Conservation (phyloP, 768 basidiomycete genomes). For the Mycena polygramma region DNA sequence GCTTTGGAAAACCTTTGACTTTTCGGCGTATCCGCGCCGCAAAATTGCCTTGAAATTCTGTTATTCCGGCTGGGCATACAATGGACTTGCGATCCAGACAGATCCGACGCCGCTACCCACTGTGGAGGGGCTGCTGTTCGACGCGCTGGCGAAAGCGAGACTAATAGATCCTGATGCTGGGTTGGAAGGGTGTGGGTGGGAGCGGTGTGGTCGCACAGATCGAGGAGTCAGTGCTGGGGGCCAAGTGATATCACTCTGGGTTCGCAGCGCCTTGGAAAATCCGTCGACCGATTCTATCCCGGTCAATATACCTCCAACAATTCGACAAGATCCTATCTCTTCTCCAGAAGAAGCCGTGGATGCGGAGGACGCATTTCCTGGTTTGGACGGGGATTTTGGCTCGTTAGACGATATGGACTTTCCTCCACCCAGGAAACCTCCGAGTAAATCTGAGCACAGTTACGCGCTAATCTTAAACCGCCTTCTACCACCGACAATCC, state of each 20-base stretch:
- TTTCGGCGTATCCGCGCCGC: slow-evolving; percentile 76
- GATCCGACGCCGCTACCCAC: slow-evolving; percentile 83
- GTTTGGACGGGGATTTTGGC: slow-evolving; percentile 52
- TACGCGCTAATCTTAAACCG: slow-evolving; percentile 89
- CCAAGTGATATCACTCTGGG: slow-evolving; percentile 93
- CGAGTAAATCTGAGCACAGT: slow-evolving; percentile 66
- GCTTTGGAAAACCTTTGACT: slow-evolving; percentile 65
- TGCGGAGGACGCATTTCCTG: slow-evolving; percentile 37
- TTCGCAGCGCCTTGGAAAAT: slow-evolving; percentile 75
- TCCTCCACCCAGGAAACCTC: slow-evolving; percentile 37
- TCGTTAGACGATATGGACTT: slow-evolving; percentile 48
- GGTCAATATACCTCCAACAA: background rate
- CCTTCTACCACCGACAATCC: slow-evolving; percentile 89
- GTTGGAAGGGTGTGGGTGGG: slow-evolving; percentile 90
- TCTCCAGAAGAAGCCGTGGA: slow-evolving; percentile 26
- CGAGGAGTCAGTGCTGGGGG: slow-evolving; percentile 94
- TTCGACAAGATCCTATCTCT: background rate
- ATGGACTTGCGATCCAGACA: slow-evolving; percentile 88
- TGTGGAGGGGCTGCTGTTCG: slow-evolving; percentile 89
- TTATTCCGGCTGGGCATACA: slow-evolving; percentile 94
- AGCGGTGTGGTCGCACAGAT: slow-evolving; percentile 94
- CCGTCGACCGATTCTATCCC: background rate
- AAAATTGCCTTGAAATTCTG: slow-evolving; percentile 96
- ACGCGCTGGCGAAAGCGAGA: slow-evolving; percentile 80
- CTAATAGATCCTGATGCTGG: slow-evolving; percentile 83